Evolutionary conservation across 352 stramenopile genomes (phyloP).

Genomic region (Globisporangium nodosum): DNA sequence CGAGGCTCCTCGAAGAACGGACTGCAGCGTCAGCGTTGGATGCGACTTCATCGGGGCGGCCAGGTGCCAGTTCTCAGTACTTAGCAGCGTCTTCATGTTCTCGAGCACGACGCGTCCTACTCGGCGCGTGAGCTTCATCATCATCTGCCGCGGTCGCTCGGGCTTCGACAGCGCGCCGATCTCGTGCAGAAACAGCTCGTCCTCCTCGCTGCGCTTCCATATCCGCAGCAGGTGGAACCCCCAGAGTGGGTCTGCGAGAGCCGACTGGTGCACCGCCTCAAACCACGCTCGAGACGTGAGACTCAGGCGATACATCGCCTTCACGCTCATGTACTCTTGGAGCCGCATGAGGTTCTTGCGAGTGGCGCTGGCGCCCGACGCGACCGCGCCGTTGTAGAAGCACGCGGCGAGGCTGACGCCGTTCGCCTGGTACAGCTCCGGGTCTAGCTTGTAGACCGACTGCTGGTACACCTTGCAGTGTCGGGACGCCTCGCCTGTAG

Average conservation of each 20-base stretch:
- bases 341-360: slow-evolving; percentile 38
- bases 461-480: slow-evolving; percentile 23
- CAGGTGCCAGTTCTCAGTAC: slow-evolving; percentile 47
- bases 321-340: slow-evolving; percentile 37
- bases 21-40: slow-evolving; percentile 14
- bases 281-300: slow-evolving; percentile 42
- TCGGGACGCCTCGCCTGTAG: neutral
- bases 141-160: slow-evolving; percentile 36
- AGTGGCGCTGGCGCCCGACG: slow-evolving; percentile 8
- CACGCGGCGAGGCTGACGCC: slow-evolving; percentile 23
- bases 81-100: slow-evolving; percentile 46
- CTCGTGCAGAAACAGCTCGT: slow-evolving; percentile 29
- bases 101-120: slow-evolving; percentile 35
- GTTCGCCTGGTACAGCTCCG: slow-evolving; percentile 30
- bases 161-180: slow-evolving; percentile 35
- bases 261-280: slow-evolving; percentile 34
- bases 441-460: slow-evolving; percentile 41
- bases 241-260: slow-evolving; percentile 39
- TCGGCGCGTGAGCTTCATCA: slow-evolving; percentile 48
- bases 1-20: slow-evolving; percentile 10
- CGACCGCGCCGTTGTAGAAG: slow-evolving; percentile 15
- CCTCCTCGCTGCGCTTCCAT: slow-evolving; percentile 30
- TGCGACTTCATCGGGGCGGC: slow-evolving; percentile 22
- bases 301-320: slow-evolving; percentile 37
- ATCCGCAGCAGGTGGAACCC: slow-evolving; percentile 34